Percentiles rank a stretch among this genome's conserved stretches.
Evolutionary conservation across 1,284 basidiomycete species (phyloP).

Genomic region (Heterobasidion occidentale): DNA sequence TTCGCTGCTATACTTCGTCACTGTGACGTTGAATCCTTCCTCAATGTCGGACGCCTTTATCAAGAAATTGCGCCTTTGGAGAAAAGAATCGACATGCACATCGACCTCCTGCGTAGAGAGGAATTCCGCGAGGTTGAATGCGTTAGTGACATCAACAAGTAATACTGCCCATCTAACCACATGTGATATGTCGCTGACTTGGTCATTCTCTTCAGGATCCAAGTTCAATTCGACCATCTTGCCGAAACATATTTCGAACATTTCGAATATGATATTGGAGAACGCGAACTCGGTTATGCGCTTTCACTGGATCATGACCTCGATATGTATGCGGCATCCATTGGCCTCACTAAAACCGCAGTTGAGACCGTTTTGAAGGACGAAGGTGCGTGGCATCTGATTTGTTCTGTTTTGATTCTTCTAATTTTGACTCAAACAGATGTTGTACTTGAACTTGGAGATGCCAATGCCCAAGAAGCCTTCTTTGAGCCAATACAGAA

Average conservation of each 20-base stretch:
- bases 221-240: slow-evolving; percentile 87
- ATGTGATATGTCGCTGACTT: neutral
- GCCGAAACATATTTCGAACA: slow-evolving; percentile 78
- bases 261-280: slow-evolving; percentile 79
- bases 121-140: slow-evolving; percentile 93
- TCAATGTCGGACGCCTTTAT: slow-evolving; percentile 78
- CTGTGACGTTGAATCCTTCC: slow-evolving; percentile 77
- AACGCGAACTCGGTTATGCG: slow-evolving; percentile 81
- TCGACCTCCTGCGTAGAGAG: slow-evolving; percentile 76
- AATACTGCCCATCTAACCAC: slow-evolving; percentile 17
- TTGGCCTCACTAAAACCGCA: slow-evolving; percentile 82
- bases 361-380: slow-evolving; percentile 70
- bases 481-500: slow-evolving; percentile 78
- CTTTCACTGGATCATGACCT: slow-evolving; percentile 81
- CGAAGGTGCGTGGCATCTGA: slow-evolving; percentile 44
- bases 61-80: slow-evolving; percentile 85
- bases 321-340: slow-evolving; percentile 86
- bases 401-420: neutral
- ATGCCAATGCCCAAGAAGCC: slow-evolving; percentile 61
- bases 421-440: slow-evolving; percentile 35
- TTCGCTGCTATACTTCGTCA: slow-evolving; percentile 77
- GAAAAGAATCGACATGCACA: slow-evolving; percentile 86
- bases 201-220: slow-evolving; percentile 45
- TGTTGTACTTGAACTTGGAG: slow-evolving; percentile 63
- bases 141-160: slow-evolving; percentile 84